Percentiles rank a stretch among this genome's conserved stretches.
phyloP scores from a whole-genome alignment of 257 asterid genomes.

The Henckelia pumila region DNA sequence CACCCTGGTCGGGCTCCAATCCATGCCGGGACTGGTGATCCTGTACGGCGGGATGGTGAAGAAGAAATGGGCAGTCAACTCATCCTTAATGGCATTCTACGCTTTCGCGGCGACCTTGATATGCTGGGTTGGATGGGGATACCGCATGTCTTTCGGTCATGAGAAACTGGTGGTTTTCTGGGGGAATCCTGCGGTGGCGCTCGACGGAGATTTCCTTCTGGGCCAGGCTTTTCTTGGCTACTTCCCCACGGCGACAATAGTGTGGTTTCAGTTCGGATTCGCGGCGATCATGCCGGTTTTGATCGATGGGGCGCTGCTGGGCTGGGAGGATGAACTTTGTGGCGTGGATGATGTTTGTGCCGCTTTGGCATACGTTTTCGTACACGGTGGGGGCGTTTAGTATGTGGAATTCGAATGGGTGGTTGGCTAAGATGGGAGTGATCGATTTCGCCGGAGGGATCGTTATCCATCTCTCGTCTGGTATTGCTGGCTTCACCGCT shows the following conservation, averaged over 20 bases:
- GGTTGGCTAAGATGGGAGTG: conserved; percentile 28
- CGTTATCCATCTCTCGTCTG: no score
- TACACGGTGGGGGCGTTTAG: conserved; percentile 55
- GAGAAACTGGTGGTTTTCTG: conserved; percentile 22
- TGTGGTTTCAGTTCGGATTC: conserved; percentile 56
- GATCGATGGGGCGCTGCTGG: no score
- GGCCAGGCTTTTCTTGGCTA: neutral
- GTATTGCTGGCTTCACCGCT: no score
- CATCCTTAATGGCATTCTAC: conserved; percentile 53
- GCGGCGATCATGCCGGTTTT: no score
- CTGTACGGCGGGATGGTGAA: conserved; percentile 48
- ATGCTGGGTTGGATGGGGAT: conserved; percentile 17
- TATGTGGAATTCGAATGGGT: conserved; percentile 56
- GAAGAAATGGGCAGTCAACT: conserved; percentile 27
- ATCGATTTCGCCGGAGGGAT: no score
- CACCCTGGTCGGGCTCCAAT: conserved; percentile 55
- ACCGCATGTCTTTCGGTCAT: conserved; percentile 48
- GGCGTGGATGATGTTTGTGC: conserved; percentile 65
- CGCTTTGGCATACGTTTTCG: conserved; percentile 59
- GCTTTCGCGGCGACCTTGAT: conserved; percentile 47
- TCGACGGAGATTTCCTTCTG: conserved; percentile 38
- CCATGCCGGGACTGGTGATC: conserved; percentile 51
- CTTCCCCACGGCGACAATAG: conserved; percentile 41
- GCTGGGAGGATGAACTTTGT: conserved; percentile 31
- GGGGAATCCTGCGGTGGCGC: conserved; percentile 44